phyloP scores from a whole-genome alignment of 2,329 filamentous ascomycete genomes.

The Aspergillus sp. region DNA sequence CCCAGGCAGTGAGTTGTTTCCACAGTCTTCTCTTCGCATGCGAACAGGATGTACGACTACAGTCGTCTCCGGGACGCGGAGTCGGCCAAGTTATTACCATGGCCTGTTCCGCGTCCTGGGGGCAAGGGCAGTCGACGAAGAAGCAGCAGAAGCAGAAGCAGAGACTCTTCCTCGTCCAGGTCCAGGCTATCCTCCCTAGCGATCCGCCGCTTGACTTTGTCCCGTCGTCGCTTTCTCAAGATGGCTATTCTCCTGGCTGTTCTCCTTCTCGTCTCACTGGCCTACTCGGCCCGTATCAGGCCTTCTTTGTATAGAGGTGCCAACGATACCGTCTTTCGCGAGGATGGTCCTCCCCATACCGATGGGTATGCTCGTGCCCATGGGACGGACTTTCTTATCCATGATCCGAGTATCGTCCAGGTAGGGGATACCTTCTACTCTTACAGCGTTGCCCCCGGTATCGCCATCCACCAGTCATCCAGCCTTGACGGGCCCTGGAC shows the following conservation, averaged over 20 bases:
- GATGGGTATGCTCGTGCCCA: conserved; percentile 5
- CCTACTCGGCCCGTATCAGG: background rate
- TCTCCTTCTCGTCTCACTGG: background rate
- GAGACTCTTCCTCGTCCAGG: background rate
- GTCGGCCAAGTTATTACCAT: conserved; percentile 2
- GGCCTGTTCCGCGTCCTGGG: background rate
- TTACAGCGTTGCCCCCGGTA: conserved; percentile 34
- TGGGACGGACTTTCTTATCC: conserved; percentile 24
- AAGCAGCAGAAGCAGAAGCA: too few species aligned
- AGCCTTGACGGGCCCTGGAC: conserved; percentile 33
- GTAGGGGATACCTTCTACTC: conserved; percentile 29
- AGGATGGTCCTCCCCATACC: background rate
- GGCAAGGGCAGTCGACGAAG: background rate
- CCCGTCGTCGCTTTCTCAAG: conserved; percentile 3
- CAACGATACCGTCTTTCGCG: background rate
- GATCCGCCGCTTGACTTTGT: background rate
- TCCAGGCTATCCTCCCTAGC: background rate
- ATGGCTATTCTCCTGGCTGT: conserved; percentile 6
- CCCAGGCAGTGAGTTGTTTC: background rate
- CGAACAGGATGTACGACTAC: background rate
- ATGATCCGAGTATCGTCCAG: conserved; percentile 34
- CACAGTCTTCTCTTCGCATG: background rate
- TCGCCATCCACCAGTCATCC: conserved; percentile 30
- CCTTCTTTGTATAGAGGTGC: background rate
- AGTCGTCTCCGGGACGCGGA: background rate